Conservation (phyloP, 345 rosid species). For the Gossypium stocksii region DNA sequence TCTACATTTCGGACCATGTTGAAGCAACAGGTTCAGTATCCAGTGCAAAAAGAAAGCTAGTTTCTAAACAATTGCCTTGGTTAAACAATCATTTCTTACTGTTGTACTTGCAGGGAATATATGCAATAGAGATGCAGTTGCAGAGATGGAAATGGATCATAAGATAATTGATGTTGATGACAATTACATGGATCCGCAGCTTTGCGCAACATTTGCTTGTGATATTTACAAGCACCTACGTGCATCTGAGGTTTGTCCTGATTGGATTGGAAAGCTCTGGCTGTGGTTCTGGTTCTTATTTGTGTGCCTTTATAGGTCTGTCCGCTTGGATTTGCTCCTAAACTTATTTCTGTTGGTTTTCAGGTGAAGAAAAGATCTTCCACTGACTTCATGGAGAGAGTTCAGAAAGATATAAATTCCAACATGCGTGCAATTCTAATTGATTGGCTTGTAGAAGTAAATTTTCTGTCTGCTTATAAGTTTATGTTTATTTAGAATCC, state of each 20-base stretch:
- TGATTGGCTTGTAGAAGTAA: slow-evolving; percentile 99
- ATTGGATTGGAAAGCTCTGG: too few relatives aligned
- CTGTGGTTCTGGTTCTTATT: too few relatives aligned
- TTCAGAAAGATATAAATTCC: slow-evolving; percentile 72
- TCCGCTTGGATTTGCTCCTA: background rate
- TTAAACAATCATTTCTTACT: background rate
- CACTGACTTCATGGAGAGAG: slow-evolving; percentile 65
- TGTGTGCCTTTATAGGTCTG: too few relatives aligned
- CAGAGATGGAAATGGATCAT: slow-evolving; percentile 46
- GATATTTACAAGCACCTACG: slow-evolving; percentile 57
- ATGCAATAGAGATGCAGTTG: slow-evolving; percentile 52
- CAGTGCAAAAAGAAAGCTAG: too few relatives aligned
- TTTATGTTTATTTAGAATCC: background rate
- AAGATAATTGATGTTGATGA: slow-evolving; percentile 52
- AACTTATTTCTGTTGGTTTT: background rate
- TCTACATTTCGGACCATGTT: slow-evolving; percentile 53
- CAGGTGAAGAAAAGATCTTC: slow-evolving; percentile 81
- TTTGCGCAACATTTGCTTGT: slow-evolving; percentile 62
- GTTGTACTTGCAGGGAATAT: slow-evolving; percentile 38
- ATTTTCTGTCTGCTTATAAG: background rate
- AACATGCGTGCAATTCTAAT: slow-evolving; percentile 84
- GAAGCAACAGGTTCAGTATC: slow-evolving; percentile 38
- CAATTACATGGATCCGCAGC: slow-evolving; percentile 64
- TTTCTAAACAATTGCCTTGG: background rate
- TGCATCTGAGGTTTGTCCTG: slow-evolving; percentile 63